Conservation (phyloP, 2,329 filamentous ascomycete species). For the Cladophialophora carrionii region DNA sequence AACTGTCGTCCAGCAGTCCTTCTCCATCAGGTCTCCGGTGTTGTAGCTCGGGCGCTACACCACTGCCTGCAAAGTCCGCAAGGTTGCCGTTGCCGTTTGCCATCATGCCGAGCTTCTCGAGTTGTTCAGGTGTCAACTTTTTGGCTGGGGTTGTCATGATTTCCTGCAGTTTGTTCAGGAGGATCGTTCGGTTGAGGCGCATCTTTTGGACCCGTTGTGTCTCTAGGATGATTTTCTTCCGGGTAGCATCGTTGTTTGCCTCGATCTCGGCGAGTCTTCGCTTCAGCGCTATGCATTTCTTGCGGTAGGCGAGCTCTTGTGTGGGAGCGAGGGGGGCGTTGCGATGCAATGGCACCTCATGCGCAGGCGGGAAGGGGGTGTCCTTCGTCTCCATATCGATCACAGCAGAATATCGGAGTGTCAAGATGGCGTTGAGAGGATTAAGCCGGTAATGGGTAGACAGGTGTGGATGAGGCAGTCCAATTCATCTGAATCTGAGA, state of each 20-base stretch:
- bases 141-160: conserved; percentile 63
- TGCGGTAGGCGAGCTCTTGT: conserved; percentile 92
- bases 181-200: conserved; percentile 78
- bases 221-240: conserved; percentile 75
- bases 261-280: conserved; percentile 90
- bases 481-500: neutral
- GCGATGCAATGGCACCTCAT: conserved; percentile 33
- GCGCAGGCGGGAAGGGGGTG: conserved; percentile 35
- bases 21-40: conserved; percentile 33
- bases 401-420: neutral
- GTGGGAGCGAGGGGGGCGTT: conserved; percentile 70
- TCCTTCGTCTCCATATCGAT: conserved; percentile 36
- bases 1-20: conserved; percentile 38
- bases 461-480: neutral
- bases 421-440: neutral
- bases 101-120: conserved; percentile 53
- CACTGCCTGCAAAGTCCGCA: conserved; percentile 55
- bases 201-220: conserved; percentile 88
- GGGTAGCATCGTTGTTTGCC: conserved; percentile 82
- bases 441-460: neutral
- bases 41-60: conserved; percentile 27
- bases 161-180: conserved; percentile 66
- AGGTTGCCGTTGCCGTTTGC: conserved; percentile 55
- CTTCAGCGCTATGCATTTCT: conserved; percentile 94
- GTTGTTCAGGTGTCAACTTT: conserved; percentile 74